Base-by-base conservation (phyloP, 139 green algal genomes). In the Diplosphaera chodatii region DNA sequence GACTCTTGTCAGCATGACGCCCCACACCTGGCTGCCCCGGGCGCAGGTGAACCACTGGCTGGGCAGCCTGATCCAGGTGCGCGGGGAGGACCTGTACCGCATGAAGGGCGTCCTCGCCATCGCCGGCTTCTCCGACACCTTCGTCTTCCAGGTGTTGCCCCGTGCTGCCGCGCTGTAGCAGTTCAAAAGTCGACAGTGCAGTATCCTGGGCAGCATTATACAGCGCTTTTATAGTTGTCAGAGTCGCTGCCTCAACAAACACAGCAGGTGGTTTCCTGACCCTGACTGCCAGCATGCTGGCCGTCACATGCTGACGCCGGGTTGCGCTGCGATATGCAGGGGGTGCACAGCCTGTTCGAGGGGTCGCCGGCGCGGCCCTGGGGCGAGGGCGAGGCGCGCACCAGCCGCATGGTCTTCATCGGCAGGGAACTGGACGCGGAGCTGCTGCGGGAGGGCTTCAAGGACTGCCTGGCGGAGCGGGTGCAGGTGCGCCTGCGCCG, bases 101-200 rank as follows among this genome's bases (percentile, higher is more conserved):
- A 97, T 96, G 85, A 99, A 99, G 90, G 94, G 94, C 37, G 86
- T 97, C 68, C 77, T 97, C 32, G 76, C 88, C 66, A 94, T 97
- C 56, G 67, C 82, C 18, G 85, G 80, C 37, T 85, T 81, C 8
- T 79, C 92, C 23, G 83, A 88, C 65, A 80, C 87, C 29, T 97
- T 96, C 67, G 88, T 98, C 28, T 98, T 96, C 78, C 90, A 97
- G 88, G 89, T 87, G 55, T 15, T 69, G 29, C 3, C 32, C 21
- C 32, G 29, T 59, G 22, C 18, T 59, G 48, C 3, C 48, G 48
- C 25, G n/a, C n/a, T n/a, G n/a, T n/a, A n/a, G n/a, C n/a, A n/a
- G n/a, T n/a, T n/a, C n/a, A n/a, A n/a, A n/a, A n/a, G n/a, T n/a
- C n/a, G n/a, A n/a, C n/a, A n/a, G n/a, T n/a, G n/a, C n/a, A n/a